Evolutionary conservation across 345 rosid species (phyloP).

Genomic region (Mangifera indica): DNA sequence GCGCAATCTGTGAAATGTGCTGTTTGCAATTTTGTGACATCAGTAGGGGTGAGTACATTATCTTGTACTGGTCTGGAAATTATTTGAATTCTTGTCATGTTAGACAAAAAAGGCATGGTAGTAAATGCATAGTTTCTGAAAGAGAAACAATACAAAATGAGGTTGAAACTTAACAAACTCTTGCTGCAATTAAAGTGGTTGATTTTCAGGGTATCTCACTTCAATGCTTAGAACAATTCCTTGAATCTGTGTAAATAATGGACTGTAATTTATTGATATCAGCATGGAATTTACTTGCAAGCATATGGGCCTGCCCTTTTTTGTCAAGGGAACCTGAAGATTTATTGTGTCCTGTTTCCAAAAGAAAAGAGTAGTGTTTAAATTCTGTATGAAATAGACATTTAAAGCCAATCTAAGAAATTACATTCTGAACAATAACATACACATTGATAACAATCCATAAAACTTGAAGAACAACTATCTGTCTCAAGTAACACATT

Average conservation of each 20-base stretch:
- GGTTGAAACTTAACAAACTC: background rate
- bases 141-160: too few relatives aligned
- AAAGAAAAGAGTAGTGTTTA: too few relatives aligned
- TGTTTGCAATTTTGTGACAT: constrained; percentile 83
- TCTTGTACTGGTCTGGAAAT: background rate
- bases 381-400: too few relatives aligned
- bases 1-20: constrained; percentile 94
- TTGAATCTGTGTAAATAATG: background rate
- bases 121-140: background rate
- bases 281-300: background rate
- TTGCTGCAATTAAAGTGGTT: background rate
- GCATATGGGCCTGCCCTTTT: background rate
- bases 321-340: background rate
- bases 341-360: too few relatives aligned
- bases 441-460: background rate
- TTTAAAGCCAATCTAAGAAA: too few relatives aligned
- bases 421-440: too few relatives aligned
- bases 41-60: constrained; percentile 69
- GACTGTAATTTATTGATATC: background rate
- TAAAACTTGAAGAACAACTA: background rate
- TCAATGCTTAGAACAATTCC: background rate
- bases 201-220: background rate
- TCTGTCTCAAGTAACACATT: too few relatives aligned
- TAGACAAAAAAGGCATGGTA: background rate
- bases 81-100: background rate